Percentiles rank a stretch among this genome's conserved stretches.
These are phyloP conservation scores for Penicillium carneum DNA, from an alignment of 2,329 filamentous ascomycete genomes.

Conservation along the genomic window DNA sequence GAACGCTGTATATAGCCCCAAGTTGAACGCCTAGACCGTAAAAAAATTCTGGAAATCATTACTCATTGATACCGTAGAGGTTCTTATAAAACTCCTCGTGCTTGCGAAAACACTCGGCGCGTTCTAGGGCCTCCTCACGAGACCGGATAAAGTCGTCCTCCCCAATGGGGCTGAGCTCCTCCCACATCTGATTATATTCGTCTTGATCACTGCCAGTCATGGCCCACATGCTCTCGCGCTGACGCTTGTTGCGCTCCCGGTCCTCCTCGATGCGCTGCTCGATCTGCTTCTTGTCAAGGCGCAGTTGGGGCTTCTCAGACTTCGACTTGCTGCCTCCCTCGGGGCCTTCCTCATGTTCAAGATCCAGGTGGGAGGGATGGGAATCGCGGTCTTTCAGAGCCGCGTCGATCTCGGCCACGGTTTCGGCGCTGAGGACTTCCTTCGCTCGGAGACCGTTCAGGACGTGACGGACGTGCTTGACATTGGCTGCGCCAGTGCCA, in stretches of 20 bases:
- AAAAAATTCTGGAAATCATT: background rate
- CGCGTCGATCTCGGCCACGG: conserved; percentile 80
- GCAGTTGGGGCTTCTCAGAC: conserved; percentile 46
- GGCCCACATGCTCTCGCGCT: conserved; percentile 92
- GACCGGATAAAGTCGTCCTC: conserved; percentile 83
- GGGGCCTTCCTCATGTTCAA: conserved; percentile 45
- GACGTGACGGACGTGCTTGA: conserved; percentile 87
- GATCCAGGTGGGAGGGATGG: conserved; percentile 64
- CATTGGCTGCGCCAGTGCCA: conserved; percentile 87
- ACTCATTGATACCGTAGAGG: conserved; percentile 5
- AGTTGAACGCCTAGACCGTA: conserved; percentile 5
- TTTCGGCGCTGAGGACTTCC: conserved; percentile 74
- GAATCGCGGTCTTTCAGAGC: conserved; percentile 80
- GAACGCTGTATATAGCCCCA: conserved; percentile 1
- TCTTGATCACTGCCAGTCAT: conserved; percentile 70
- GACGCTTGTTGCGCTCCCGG: conserved; percentile 87
- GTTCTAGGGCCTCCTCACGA: conserved; percentile 73
- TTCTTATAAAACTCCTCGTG: conserved; percentile 24
- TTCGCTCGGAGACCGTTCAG: conserved; percentile 74
- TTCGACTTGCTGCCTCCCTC: conserved; percentile 39
- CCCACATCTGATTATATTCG: conserved; percentile 83
- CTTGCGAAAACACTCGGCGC: conserved; percentile 53
- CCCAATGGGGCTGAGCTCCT: conserved; percentile 83
- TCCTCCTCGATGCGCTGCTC: conserved; percentile 98
- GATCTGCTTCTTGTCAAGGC: conserved; percentile 83